These are phyloP conservation scores for Fabrea salina DNA, from an alignment of 169 alveolate genomes.

Conservation along the genomic window DNA sequence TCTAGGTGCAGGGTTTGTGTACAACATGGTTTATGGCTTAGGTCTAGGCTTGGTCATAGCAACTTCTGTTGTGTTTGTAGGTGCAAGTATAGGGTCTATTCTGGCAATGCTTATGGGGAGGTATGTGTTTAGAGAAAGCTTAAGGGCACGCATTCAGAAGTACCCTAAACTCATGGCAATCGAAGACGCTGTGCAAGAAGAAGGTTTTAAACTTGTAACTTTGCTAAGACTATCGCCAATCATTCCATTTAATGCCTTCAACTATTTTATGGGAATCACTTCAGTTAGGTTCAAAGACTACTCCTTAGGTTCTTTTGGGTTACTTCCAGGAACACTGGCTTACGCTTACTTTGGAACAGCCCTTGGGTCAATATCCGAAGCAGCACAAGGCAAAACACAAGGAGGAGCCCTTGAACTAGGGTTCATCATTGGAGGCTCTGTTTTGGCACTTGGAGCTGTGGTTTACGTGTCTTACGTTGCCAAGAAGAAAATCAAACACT, in stretches of 20 bases:
- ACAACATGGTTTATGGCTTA: conserved; percentile 15
- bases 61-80: conserved; percentile 34
- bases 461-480: too few species aligned
- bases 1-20: conserved; percentile 48
- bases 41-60: conserved; percentile 36
- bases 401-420: too few species aligned
- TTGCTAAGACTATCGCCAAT: conserved; percentile 53
- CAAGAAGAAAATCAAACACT: too few species aligned
- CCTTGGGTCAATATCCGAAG: too few species aligned
- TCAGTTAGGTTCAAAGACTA: conserved; percentile 31
- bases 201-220: conserved; percentile 51
- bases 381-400: too few species aligned
- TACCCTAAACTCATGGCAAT: background rate
- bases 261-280: conserved; percentile 53
- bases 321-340: conserved; percentile 50
- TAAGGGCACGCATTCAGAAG: conserved; percentile 18
- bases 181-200: background rate
- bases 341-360: conserved; percentile 47
- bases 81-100: conserved; percentile 42
- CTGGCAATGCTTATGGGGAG: conserved; percentile 48
- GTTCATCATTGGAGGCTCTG: too few species aligned
- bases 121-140: conserved; percentile 38
- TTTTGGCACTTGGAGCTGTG: too few species aligned
- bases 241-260: conserved; percentile 50
- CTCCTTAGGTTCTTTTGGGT: conserved; percentile 41